phyloP scores from a whole-genome alignment of 108 stramenopile genomes.

The Halocafeteria seosinensis region DNA sequence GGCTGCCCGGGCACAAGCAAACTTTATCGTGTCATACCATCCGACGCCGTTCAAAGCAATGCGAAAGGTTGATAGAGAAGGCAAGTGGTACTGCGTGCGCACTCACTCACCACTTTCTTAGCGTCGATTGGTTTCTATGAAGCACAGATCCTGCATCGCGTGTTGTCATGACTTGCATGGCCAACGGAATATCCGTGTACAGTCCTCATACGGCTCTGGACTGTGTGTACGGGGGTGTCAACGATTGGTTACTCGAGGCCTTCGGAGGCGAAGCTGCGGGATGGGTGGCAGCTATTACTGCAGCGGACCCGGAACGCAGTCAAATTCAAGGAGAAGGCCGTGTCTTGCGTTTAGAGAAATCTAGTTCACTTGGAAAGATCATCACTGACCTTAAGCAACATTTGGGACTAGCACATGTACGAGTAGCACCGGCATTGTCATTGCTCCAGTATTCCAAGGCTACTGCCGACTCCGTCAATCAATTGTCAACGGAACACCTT shows the following conservation, averaged over 20 bases:
- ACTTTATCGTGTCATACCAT: constrained; percentile 5
- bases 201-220: constrained; percentile 7
- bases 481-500: background rate
- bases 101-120: no score
- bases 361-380: no score
- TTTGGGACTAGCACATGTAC: background rate
- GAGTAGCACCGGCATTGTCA: background rate
- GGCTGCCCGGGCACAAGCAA: background rate
- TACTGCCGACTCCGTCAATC: background rate
- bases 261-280: no score
- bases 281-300: no score
- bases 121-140: no score
- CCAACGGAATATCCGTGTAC: constrained; percentile 4
- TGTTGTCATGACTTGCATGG: background rate
- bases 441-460: background rate
- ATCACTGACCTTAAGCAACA: no score
- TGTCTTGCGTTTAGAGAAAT: no score
- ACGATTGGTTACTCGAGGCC: constrained; percentile 3
- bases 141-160: no score
- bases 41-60: constrained; percentile 3
- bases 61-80: background rate
- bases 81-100: no score
- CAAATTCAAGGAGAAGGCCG: no score
- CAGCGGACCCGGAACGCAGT: no score
- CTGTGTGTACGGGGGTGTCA: background rate